phyloP scores from a whole-genome alignment of 2,329 filamentous ascomycete genomes.

The Podosphaera aphanis region DNA sequence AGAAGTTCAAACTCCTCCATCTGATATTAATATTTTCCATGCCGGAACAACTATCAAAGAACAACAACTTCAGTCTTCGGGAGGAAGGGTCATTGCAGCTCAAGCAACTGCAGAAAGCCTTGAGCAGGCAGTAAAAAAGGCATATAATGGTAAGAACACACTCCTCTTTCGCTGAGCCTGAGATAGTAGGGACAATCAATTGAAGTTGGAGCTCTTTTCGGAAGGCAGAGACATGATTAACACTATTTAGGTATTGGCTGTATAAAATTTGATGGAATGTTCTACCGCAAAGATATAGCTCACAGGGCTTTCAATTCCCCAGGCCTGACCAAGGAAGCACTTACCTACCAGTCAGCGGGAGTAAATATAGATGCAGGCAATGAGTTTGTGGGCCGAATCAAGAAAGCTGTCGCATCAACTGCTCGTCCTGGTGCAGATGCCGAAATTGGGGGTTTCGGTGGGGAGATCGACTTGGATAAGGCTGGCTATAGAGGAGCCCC shows the following conservation, averaged over 20 bases:
- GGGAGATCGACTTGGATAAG: slow-evolving; percentile 53
- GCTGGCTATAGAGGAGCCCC: slow-evolving; percentile 55
- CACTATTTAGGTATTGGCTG: slow-evolving; percentile 15
- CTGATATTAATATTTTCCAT: slow-evolving; percentile 61
- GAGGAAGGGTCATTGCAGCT: slow-evolving; percentile 83
- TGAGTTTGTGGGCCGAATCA: slow-evolving; percentile 77
- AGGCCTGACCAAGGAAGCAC: slow-evolving; percentile 20
- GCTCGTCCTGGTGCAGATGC: slow-evolving; percentile 70
- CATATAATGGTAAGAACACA: slow-evolving; percentile 43
- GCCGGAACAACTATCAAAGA: slow-evolving; percentile 56
- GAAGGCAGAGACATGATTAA: background rate
- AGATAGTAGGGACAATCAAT: background rate
- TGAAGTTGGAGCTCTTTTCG: background rate
- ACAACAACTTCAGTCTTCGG: slow-evolving; percentile 46
- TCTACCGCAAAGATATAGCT: slow-evolving; percentile 73
- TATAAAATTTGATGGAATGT: slow-evolving; percentile 43
- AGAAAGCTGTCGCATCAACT: slow-evolving; percentile 64
- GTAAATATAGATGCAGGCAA: slow-evolving; percentile 92
- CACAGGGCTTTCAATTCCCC: slow-evolving; percentile 40
- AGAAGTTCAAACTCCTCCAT: slow-evolving; percentile 22
- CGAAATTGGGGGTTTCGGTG: slow-evolving; percentile 86
- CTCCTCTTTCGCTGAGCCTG: background rate
- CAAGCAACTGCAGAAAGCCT: slow-evolving; percentile 57
- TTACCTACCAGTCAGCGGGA: slow-evolving; percentile 84
- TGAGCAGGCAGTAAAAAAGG: slow-evolving; percentile 60